These are phyloP conservation scores for Trichoderma koningii DNA, from an alignment of 2,329 filamentous ascomycete genomes.

Conservation along the genomic window DNA sequence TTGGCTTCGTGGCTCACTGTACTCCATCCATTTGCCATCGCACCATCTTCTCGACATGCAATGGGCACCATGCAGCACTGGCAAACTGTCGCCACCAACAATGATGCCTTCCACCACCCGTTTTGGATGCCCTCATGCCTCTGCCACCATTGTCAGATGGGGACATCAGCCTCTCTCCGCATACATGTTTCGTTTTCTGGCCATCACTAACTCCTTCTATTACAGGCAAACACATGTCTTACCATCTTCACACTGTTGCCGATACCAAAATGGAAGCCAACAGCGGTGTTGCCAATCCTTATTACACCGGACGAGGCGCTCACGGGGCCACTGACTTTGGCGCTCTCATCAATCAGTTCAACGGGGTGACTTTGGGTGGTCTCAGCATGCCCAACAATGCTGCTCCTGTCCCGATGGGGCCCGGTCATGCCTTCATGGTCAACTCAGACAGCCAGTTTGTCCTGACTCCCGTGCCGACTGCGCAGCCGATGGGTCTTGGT, in stretches of 20 bases:
- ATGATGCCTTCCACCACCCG: too few relatives aligned
- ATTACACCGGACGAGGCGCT: constrained; percentile 37
- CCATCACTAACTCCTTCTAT: constrained; percentile 4
- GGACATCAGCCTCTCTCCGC: not conserved
- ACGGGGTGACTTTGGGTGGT: constrained; percentile 43
- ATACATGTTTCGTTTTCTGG: not conserved
- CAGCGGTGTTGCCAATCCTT: constrained; percentile 38
- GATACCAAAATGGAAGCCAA: constrained; percentile 43
- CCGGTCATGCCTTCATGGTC: constrained; percentile 42
- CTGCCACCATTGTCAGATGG: not conserved
- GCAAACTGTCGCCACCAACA: not conserved
- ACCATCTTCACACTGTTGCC: constrained; percentile 38
- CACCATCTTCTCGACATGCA: not conserved
- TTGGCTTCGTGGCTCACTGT: not conserved
- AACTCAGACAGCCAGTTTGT: constrained; percentile 45
- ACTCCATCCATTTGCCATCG: too few relatives aligned
- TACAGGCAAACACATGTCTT: constrained; percentile 38
- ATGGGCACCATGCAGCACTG: not conserved
- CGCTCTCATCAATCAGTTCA: constrained; percentile 41
- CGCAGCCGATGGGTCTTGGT: constrained; percentile 41
- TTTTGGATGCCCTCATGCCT: too few relatives aligned
- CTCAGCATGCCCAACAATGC: constrained; percentile 39
- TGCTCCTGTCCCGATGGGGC: constrained; percentile 39
- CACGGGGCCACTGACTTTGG: constrained; percentile 39
- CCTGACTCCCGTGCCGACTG: constrained; percentile 41